Base-by-base conservation (phyloP, 2,329 filamentous ascomycete species). In the Aspergillus carbonarius region DNA sequence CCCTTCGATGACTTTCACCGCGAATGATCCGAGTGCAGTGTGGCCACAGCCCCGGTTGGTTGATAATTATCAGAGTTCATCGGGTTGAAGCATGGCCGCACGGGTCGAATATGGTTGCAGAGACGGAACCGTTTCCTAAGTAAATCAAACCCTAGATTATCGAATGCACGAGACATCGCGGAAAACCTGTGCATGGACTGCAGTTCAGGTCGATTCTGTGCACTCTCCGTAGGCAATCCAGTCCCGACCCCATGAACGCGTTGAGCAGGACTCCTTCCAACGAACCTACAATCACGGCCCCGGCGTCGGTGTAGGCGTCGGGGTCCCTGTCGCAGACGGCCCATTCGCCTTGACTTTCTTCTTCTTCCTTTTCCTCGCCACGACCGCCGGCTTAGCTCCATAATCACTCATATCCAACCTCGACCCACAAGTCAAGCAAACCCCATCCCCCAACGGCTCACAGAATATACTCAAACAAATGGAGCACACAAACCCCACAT, bases 391-490 rank as follows among this genome's bases (percentile, higher is more conserved):
- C 68, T 88, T 91, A 5, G 84, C 81, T 18, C 90, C 90, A 68
- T 92, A 92, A 59, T 85, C 85, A 0, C 88, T 89, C n/a, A 93
- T 77, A n/a, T 86, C 82, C 30, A 96, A 80, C 68, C 86, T 85
- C 3, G 90, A 93, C 2, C 90, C 91, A 72, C 92, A 96, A 0
- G 92, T 96, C 63, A 95, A 78, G 73, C 92, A 96, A 63, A 88
- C 85, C 2, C 85, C 86, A 53, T 85, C 84, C 61, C 82, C 79
- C 1, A 85, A 79, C 27, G 85, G 82, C 46, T 84, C 80, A 77
- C 92, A 96, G 73, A 96, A 96, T 68, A 96, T 99, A 74, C 91
- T 96, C 46, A 99, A 81, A 72, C 95, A 99, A 66, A 99, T 92
- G 61, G 91, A 96, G 80, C 95, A 99, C 37, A 99, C 93, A 72